Evolutionary conservation across 129 eudicot species (phyloP).

Genomic region (Gnaphalium uliginosum): DNA sequence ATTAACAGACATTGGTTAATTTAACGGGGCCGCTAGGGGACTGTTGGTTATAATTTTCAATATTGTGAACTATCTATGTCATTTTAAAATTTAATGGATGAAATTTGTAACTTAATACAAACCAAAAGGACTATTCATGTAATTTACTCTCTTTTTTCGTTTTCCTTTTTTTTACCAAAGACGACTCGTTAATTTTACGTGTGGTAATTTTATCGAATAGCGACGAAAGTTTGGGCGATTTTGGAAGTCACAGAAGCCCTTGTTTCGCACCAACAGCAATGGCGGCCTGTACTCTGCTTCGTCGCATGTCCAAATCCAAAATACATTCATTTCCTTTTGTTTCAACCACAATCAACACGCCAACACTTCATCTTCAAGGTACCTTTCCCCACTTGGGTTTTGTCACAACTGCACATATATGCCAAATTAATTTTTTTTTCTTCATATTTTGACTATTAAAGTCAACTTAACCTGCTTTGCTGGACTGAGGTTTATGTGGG

Average conservation of each 20-base stretch:
- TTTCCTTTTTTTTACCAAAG: no score
- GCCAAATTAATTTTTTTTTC: neutral
- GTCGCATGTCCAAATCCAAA: conserved; percentile 9
- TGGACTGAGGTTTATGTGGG: neutral
- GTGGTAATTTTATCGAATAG: no score
- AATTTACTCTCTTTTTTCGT: neutral
- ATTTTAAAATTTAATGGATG: neutral
- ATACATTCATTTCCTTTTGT: neutral
- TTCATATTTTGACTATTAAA: neutral
- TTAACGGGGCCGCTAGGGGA: neutral
- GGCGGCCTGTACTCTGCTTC: conserved; percentile 29
- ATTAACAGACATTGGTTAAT: no score
- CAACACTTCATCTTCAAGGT: conserved; percentile 29
- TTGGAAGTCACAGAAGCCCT: neutral
- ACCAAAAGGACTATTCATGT: neutral
- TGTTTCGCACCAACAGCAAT: neutral
- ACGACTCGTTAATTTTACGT: no score
- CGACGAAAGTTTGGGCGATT: neutral
- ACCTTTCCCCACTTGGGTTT: neutral
- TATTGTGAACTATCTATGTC: neutral
- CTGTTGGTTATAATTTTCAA: no score
- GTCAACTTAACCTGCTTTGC: neutral
- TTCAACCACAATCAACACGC: conserved; percentile 10
- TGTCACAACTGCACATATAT: neutral
- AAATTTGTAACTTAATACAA: neutral